phyloP scores from a whole-genome alignment of 768 basidiomycete species.

The Termitomyces heimii region DNA sequence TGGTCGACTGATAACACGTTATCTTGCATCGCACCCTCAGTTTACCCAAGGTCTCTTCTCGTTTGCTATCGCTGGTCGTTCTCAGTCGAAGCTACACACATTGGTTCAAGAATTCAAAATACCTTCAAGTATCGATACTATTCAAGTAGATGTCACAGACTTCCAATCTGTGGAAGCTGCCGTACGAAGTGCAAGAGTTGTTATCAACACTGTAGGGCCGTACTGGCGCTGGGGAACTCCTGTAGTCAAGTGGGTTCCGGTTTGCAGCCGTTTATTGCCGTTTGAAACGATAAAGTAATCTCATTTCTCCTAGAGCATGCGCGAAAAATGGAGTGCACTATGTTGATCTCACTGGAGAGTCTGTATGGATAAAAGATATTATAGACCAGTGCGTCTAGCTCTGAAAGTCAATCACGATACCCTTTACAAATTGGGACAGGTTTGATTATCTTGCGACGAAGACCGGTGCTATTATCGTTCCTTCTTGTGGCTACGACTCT shows the following conservation, averaged over 20 bases:
- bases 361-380: constrained; percentile 58
- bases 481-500: constrained; percentile 74
- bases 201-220: constrained; percentile 77
- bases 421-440: constrained; percentile 25
- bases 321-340: constrained; percentile 74
- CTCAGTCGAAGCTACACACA: constrained; percentile 49
- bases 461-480: constrained; percentile 71
- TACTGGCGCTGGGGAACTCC: constrained; percentile 68
- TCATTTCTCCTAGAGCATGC: constrained; percentile 52
- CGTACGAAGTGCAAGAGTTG: constrained; percentile 54
- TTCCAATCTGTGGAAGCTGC: constrained; percentile 45
- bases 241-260: constrained; percentile 51
- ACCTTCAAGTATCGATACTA: constrained; percentile 33
- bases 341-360: constrained; percentile 79
- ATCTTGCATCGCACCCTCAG: constrained; percentile 62
- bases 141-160: constrained; percentile 58
- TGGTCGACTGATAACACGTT: constrained; percentile 61
- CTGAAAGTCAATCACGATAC: neutral
- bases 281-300: neutral
- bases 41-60: constrained; percentile 43
- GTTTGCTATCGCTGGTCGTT: constrained; percentile 67
- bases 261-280: neutral
- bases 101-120: constrained; percentile 44
- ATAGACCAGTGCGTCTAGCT: constrained; percentile 42
- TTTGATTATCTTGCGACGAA: constrained; percentile 69